Conservation (phyloP, 2,329 filamentous ascomycete genomes). For the Colletotrichum higginsianum region DNA sequence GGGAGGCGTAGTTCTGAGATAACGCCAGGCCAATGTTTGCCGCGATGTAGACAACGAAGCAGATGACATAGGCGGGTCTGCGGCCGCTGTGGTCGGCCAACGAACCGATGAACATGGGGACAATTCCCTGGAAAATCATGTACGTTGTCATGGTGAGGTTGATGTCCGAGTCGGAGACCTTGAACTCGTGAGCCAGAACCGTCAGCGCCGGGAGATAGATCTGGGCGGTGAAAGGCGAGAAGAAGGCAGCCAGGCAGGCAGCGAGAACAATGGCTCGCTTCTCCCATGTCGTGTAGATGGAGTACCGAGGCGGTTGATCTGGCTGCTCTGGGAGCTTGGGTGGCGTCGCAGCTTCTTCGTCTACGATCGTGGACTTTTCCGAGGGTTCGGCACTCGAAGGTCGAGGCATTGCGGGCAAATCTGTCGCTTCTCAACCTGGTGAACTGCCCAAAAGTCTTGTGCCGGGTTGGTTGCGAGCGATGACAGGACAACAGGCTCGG, state of each 20-base stretch:
- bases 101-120: slow-evolving; percentile 65
- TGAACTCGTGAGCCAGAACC: slow-evolving; percentile 62
- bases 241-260: slow-evolving; percentile 57
- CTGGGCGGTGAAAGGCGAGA: slow-evolving; percentile 63
- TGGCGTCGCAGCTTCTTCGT: slow-evolving; percentile 28
- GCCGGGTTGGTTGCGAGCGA: not conserved
- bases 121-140: slow-evolving; percentile 73
- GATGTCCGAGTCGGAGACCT: slow-evolving; percentile 58
- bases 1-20: slow-evolving; percentile 62
- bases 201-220: slow-evolving; percentile 70
- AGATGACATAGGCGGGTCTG: slow-evolving; percentile 54
- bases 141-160: slow-evolving; percentile 70
- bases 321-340: not conserved
- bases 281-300: slow-evolving; percentile 56
- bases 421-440: not conserved
- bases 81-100: slow-evolving; percentile 60
- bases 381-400: not conserved
- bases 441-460: not conserved
- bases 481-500: not conserved
- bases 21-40: slow-evolving; percentile 65
- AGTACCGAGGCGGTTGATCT: slow-evolving; percentile 49
- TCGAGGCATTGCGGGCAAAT: slow-evolving; percentile 18
- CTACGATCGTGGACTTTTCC: slow-evolving; percentile 23
- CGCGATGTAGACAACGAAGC: slow-evolving; percentile 52
- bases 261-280: slow-evolving; percentile 59